Evolutionary conservation across 139 green algal species (phyloP).

Genomic region (Chlamydomonas sphaeroides): DNA sequence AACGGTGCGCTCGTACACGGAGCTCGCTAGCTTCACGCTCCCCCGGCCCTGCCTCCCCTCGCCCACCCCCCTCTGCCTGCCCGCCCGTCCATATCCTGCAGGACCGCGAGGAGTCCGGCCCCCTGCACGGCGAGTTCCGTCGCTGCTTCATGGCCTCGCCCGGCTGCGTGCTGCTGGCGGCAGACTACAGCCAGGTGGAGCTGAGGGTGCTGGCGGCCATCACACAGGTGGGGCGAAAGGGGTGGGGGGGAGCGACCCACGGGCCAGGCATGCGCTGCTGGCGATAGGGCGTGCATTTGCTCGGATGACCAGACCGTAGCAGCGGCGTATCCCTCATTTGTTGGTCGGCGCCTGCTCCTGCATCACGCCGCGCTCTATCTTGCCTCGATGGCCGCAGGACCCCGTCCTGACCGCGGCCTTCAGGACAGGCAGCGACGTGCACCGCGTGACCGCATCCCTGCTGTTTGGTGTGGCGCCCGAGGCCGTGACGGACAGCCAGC

Average conservation of each 20-base stretch:
- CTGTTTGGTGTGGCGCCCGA: neutral
- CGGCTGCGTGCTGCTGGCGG: constrained; percentile 40
- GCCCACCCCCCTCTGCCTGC: too few relatives aligned
- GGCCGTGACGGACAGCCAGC: neutral
- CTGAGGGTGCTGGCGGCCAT: constrained; percentile 73
- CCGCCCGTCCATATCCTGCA: too few relatives aligned
- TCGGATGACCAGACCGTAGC: too few relatives aligned
- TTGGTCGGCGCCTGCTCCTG: too few relatives aligned
- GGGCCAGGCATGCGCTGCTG: too few relatives aligned
- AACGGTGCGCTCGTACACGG: too few relatives aligned
- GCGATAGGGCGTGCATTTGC: too few relatives aligned
- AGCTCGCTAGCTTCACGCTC: too few relatives aligned
- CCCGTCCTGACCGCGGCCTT: neutral
- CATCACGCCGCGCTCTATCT: too few relatives aligned
- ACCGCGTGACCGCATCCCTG: neutral
- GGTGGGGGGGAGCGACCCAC: too few relatives aligned
- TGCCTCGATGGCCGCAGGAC: neutral
- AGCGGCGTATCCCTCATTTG: too few relatives aligned
- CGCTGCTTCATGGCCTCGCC: constrained; percentile 55
- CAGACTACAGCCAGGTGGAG: constrained; percentile 64
- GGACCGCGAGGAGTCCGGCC: neutral
- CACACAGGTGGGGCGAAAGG: constrained; percentile 23
- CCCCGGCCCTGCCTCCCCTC: too few relatives aligned
- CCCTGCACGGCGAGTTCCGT: constrained; percentile 40
- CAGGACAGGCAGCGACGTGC: neutral